Percentiles rank a stretch among this genome's conserved stretches.
Conservation (phyloP, 495 filamentous ascomycete species). For the Neurospora sublineolata region DNA sequence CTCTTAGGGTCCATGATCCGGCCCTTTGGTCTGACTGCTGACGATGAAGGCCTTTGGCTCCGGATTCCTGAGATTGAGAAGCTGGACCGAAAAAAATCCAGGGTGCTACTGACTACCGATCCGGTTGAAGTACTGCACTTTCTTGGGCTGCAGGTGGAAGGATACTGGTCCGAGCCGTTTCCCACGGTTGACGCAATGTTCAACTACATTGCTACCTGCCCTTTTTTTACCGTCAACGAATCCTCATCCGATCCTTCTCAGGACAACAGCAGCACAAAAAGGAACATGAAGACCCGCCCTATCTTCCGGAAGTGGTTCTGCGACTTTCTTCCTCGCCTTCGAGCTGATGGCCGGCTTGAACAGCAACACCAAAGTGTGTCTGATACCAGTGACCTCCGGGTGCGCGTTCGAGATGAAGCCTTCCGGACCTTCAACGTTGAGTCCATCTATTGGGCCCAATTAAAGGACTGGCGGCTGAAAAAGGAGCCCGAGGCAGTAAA, state of each 20-base stretch:
- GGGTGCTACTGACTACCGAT: slow-evolving; percentile 44
- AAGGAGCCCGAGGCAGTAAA: slow-evolving; percentile 18
- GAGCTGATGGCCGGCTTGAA: slow-evolving; percentile 18
- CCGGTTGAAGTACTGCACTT: slow-evolving; percentile 45
- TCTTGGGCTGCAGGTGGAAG: slow-evolving; percentile 39
- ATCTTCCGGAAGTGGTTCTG: slow-evolving; percentile 42
- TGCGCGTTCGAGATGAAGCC: slow-evolving; percentile 20
- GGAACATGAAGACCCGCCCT: slow-evolving; percentile 32
- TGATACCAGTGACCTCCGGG: slow-evolving; percentile 10
- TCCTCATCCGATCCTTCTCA: not conserved
- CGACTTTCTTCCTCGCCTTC: slow-evolving; percentile 39
- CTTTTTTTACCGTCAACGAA: slow-evolving; percentile 37
- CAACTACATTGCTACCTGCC: slow-evolving; percentile 39
- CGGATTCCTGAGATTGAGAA: slow-evolving; percentile 52
- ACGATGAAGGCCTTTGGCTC: slow-evolving; percentile 46
- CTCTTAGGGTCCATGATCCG: slow-evolving; percentile 50
- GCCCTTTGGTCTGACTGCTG: slow-evolving; percentile 50
- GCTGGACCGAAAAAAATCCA: slow-evolving; percentile 39
- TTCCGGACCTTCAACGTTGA: slow-evolving; percentile 25
- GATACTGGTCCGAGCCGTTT: slow-evolving; percentile 36
- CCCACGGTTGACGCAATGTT: slow-evolving; percentile 41
- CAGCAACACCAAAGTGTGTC: not conserved
- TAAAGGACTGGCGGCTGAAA: slow-evolving; percentile 20
- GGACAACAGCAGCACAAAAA: slow-evolving; percentile 32
- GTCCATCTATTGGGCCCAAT: slow-evolving; percentile 12